Evolutionary conservation across 257 asterid genomes (phyloP).

Genomic region (Gardenia jasminoides): DNA sequence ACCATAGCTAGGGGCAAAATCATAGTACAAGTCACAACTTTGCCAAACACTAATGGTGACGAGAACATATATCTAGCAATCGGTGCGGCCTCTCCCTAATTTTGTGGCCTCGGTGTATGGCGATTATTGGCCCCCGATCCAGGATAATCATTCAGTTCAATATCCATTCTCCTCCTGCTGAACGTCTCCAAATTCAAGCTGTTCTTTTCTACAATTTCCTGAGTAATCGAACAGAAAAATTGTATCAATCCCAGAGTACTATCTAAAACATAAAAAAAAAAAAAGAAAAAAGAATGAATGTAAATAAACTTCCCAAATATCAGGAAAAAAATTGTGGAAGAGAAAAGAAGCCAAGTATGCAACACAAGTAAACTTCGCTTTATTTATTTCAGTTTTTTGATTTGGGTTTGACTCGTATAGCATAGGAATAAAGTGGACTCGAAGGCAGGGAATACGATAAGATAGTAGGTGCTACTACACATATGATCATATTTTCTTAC

Average conservation of each 20-base stretch:
- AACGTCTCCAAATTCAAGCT: constrained; percentile 8
- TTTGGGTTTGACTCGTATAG: background rate
- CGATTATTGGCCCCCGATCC: constrained; percentile 75
- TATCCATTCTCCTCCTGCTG: constrained; percentile 31
- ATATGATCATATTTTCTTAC: background rate
- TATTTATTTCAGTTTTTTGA: background rate
- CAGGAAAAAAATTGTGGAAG: background rate
- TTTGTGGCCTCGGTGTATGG: constrained; percentile 64
- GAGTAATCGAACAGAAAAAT: constrained; percentile 7
- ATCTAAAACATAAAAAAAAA: background rate
- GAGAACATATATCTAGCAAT: constrained; percentile 26
- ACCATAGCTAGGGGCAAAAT: background rate
- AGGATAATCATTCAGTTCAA: constrained; percentile 62
- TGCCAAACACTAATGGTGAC: background rate
- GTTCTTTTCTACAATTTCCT: constrained; percentile 29
- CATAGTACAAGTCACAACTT: background rate
- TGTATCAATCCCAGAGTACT: background rate
- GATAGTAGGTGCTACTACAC: background rate
- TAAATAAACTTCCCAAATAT: background rate
- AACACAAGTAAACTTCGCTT: no score
- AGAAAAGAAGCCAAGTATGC: background rate
- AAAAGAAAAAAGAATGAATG: background rate
- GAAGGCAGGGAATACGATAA: background rate
- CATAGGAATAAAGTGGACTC: background rate
- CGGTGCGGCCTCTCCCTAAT: constrained; percentile 36